Base-by-base conservation (phyloP, 2,329 filamentous ascomycete species). In the Botryosphaeria agaves region DNA sequence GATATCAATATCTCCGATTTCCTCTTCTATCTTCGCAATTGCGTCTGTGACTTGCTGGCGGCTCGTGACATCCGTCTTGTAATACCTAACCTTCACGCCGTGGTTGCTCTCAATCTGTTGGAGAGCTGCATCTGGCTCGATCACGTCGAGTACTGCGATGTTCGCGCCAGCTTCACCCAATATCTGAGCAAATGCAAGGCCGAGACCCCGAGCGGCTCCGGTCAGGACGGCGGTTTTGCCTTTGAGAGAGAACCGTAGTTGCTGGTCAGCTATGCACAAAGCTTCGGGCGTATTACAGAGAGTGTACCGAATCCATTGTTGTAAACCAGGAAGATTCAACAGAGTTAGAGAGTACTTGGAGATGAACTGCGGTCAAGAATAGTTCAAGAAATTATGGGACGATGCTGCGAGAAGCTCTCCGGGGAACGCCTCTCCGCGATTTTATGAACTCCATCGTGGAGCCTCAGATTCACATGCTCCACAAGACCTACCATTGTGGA, bases 131-230 rank as follows among this genome's bases (percentile, higher is more conserved):
- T 23, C 21, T 12, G 21, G 21, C 21, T 23, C 9, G 21, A 53
- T 81, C 80, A 49, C 60, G 47, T 78, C 81, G 71, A 72, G 79
- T 30, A 80, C 69, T 17, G 72, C 75, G 14, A 81, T 71, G 40
- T 80, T 76, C 34, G 74, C 74, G 29, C 76, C 76, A 11, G 74
- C 72, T 46, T 82, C 76, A 11, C 76, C 75, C 18, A 73, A 60
- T 1, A 61, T 72, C 19, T 75, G 57, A 9, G 73, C 75, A 17
- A 79, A 63, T 4, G 64, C 62, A 16, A 77, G 56, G 25, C 76
- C 76, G 39, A 81, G 78, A 19, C 76, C 76, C 20, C 72, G 73
- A 19, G 70, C 77, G 8, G 74, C 74, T 34, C 76, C 76, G 2
- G 72, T 69, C 25, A 81, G 66, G 38, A 81, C 76, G 18, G 74